Evolutionary conservation across 2,329 filamentous ascomycete species (phyloP).

Genomic region (Claviceps pusilla): DNA sequence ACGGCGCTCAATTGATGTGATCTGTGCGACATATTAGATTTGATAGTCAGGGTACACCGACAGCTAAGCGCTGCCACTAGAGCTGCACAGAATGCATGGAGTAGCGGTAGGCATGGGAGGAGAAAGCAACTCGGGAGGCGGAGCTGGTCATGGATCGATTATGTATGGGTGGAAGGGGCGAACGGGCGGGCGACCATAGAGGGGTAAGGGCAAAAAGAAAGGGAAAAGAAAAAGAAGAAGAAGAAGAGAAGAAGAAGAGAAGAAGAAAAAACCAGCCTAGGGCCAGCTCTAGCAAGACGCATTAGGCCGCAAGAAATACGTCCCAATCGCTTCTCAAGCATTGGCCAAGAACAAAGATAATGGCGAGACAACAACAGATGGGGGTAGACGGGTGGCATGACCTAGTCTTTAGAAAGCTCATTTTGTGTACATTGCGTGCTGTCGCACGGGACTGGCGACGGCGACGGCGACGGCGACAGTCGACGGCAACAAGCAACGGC

Average conservation of each 20-base stretch:
- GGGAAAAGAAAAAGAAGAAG: not conserved
- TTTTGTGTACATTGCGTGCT: conserved; percentile 24
- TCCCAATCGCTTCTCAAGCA: not conserved
- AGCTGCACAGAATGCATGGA: not conserved
- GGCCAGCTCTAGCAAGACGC: not conserved
- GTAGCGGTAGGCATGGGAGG: not conserved
- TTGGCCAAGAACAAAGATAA: not conserved
- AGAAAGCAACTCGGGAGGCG: not conserved
- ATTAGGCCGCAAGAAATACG: not conserved
- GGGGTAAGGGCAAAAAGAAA: not conserved
- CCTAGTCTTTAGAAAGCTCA: conserved; percentile 32
- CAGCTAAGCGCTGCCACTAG: conserved; percentile 6
- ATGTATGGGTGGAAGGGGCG: not conserved
- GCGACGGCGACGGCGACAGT: conserved; percentile 1
- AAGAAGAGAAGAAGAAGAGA: not conserved
- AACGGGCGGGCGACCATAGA: not conserved
- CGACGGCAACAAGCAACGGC: too few species aligned
- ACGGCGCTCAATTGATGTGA: conserved; percentile 39
- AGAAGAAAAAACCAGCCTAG: not conserved
- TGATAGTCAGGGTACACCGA: conserved; percentile 5
- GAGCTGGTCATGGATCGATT: conserved; percentile 2
- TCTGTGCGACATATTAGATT: conserved; percentile 20
- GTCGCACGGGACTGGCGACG: conserved; percentile 11
- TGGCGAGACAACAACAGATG: not conserved
- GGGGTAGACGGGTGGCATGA: not conserved